phyloP scores from a whole-genome alignment of 345 rosid species.

The Syzygium aromaticum region DNA sequence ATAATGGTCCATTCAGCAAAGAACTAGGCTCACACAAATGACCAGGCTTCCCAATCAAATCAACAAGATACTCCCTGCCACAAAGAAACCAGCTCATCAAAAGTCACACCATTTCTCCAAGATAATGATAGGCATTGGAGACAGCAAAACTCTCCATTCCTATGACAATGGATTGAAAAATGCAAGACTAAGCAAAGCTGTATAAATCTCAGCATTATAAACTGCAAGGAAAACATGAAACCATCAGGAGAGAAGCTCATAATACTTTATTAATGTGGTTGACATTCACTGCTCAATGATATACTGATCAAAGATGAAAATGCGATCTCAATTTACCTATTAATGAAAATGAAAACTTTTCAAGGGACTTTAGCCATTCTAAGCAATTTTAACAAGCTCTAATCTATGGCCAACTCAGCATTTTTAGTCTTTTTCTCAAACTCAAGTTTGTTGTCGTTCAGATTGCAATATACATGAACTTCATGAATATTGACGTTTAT shows the following conservation, averaged over 20 bases:
- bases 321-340: not conserved
- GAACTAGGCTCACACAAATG: slow-evolving; percentile 87
- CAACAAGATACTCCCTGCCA: slow-evolving; percentile 95
- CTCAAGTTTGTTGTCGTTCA: not conserved
- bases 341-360: not conserved
- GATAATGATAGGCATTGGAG: not conserved
- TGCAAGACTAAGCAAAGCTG: not conserved
- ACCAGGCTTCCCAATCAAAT: slow-evolving; percentile 91
- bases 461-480: not conserved
- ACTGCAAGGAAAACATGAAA: not conserved
- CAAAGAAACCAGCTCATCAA: slow-evolving; percentile 15
- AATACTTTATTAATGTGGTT: not conserved
- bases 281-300: not conserved
- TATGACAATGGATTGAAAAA: not conserved
- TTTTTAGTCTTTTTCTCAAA: not conserved
- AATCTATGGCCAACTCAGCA: not conserved
- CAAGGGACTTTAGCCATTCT: not conserved
- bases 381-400: not conserved
- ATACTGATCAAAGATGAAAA: not conserved
- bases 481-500: not conserved
- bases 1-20: slow-evolving; percentile 90
- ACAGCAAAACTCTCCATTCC: not conserved
- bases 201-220: not conserved
- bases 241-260: not conserved
- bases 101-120: not conserved